Evolutionary conservation across 2,329 filamentous ascomycete species (phyloP).

Genomic region (Phialophora expanda): DNA sequence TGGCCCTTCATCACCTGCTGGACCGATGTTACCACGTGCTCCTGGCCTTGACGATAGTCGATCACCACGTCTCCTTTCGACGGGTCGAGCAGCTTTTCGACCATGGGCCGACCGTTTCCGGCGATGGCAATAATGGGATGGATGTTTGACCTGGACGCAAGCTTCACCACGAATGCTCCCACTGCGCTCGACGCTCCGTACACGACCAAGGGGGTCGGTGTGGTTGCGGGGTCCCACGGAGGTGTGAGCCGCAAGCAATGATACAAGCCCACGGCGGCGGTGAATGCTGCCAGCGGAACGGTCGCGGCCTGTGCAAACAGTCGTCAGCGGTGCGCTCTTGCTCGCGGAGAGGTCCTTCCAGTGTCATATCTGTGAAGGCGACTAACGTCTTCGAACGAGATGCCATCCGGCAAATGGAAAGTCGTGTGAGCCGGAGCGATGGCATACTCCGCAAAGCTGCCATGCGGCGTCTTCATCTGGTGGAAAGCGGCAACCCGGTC

Average conservation of each 20-base stretch:
- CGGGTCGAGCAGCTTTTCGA: conserved; percentile 52
- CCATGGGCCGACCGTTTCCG: conserved; percentile 45
- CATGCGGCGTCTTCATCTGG: conserved; percentile 56
- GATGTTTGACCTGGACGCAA: conserved; percentile 61
- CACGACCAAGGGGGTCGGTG: conserved; percentile 51
- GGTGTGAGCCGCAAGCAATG: conserved; percentile 17
- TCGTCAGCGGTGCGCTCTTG: background rate
- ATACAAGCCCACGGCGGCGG: conserved; percentile 20
- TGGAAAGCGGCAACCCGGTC: conserved; percentile 44
- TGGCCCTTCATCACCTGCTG: conserved; percentile 48
- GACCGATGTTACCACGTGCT: conserved; percentile 55
- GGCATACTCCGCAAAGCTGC: conserved; percentile 63
- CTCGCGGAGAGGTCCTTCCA: background rate
- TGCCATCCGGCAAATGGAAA: conserved; percentile 59
- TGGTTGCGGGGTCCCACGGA: conserved; percentile 16
- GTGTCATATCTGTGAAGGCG: background rate
- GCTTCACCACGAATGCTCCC: conserved; percentile 63
- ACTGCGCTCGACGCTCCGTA: conserved; percentile 64
- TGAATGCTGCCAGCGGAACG: conserved; percentile 25
- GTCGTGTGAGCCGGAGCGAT: conserved; percentile 60
- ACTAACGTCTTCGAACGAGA: conserved; percentile 58
- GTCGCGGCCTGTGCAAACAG: conserved; percentile 24
- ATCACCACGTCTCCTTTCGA: conserved; percentile 62
- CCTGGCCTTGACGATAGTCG: conserved; percentile 65
- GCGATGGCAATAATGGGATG: conserved; percentile 67